phyloP scores from a whole-genome alignment of 1,284 basidiomycete species.

The Sutorius eximius region DNA sequence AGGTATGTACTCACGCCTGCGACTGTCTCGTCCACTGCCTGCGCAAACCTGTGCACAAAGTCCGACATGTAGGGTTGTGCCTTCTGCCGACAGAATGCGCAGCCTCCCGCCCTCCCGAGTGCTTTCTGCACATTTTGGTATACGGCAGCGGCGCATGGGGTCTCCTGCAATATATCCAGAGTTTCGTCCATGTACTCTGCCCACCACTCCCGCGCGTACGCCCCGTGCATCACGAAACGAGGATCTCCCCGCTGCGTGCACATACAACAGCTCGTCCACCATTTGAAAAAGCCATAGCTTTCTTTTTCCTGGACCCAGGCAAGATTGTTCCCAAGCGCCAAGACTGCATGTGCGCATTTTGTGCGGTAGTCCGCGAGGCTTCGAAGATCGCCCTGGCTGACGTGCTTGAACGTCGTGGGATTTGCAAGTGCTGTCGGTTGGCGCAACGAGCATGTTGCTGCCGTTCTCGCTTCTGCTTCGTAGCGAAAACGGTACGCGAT shows the following conservation, averaged over 20 bases:
- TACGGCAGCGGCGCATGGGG: constrained; percentile 28
- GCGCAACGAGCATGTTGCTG: constrained; percentile 23
- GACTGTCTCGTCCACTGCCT: constrained; percentile 22
- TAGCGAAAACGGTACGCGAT: constrained; percentile 35
- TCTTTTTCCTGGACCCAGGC: constrained; percentile 28
- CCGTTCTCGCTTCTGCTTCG: constrained; percentile 22
- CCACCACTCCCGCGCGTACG: constrained; percentile 34
- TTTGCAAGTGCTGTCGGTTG: constrained; percentile 8
- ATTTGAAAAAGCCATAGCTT: constrained; percentile 26
- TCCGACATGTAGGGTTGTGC: constrained; percentile 21
- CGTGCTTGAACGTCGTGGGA: neutral
- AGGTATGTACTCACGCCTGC: constrained; percentile 19
- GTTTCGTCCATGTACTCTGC: constrained; percentile 34
- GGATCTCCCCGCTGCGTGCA: constrained; percentile 23
- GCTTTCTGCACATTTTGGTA: constrained; percentile 20
- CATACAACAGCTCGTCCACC: constrained; percentile 31
- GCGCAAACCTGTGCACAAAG: constrained; percentile 24
- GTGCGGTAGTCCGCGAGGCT: constrained; percentile 25
- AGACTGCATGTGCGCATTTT: constrained; percentile 20
- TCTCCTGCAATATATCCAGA: constrained; percentile 18
- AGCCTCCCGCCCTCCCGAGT: constrained; percentile 19
- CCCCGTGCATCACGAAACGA: constrained; percentile 27
- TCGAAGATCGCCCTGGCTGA: constrained; percentile 14
- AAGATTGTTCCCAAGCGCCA: constrained; percentile 25
- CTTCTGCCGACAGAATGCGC: constrained; percentile 22